Evolutionary conservation across 441 rosid species (phyloP).

Genomic region (Pelargonium myrrhifolium): DNA sequence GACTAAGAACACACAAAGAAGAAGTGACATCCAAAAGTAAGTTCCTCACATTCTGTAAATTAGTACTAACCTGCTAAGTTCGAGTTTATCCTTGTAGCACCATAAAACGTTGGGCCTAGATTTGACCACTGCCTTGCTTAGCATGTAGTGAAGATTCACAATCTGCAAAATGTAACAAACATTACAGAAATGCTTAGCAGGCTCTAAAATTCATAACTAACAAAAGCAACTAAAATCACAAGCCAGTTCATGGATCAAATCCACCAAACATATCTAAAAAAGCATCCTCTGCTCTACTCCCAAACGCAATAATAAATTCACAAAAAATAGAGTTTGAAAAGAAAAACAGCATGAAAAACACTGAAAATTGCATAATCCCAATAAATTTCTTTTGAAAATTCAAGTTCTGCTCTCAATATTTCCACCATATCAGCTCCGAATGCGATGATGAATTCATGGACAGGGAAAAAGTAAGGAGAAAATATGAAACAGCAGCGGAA

Average conservation of each 20-base stretch:
- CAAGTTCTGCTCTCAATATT: background rate
- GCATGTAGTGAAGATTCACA: constrained; percentile 86
- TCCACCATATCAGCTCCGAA: too few relatives aligned
- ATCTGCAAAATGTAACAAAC: constrained; percentile 39
- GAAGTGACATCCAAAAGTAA: background rate
- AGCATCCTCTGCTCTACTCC: background rate
- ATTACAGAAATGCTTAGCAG: background rate
- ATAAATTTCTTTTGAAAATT: too few relatives aligned
- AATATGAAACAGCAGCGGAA: too few relatives aligned
- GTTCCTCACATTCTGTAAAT: background rate
- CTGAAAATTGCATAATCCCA: background rate
- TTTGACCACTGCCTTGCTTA: constrained; percentile 61
- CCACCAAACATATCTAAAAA: background rate
- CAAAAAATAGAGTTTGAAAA: background rate
- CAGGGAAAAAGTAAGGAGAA: too few relatives aligned
- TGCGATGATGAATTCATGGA: too few relatives aligned
- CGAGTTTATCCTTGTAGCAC: constrained; percentile 94
- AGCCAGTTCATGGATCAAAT: background rate
- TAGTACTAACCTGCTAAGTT: constrained; percentile 72
- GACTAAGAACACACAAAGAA: background rate
- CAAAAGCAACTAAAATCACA: background rate
- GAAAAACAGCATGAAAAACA: background rate
- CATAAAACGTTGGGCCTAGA: constrained; percentile 71
- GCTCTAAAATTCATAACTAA: background rate
- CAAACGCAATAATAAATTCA: background rate